Evolutionary conservation across 2,329 filamentous ascomycete genomes (phyloP), one percentile per base, ranked within the genome.

Genomic region (Botrytis fabae): DNA sequence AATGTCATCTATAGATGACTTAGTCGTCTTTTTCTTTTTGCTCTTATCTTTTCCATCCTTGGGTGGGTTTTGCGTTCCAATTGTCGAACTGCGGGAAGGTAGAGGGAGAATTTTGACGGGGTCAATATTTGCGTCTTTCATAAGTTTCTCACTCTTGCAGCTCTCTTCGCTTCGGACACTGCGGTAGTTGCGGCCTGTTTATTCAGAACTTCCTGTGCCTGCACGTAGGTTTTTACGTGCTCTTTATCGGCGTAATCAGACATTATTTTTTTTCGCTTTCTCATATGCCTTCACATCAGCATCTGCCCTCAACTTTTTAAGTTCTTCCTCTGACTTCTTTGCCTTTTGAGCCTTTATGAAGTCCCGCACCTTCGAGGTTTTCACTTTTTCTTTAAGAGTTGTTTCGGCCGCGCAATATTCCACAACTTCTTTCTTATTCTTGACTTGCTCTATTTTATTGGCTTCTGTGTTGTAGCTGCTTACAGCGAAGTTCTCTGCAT

Each of bases 321-420:
- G 4, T 1, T n/a, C 10, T 6, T 7, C 6, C 4, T 14, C 25
- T 51, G 48, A n/a, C 12, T 4, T 25, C 1, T 51, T 14, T n/a
- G 25, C 0, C 25, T 12, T 25, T 51, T 25, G 48, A 25, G 20
- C 12, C 1, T 6, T 51, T n/a, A 51, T n/a, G 25, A 51, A 51
- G 35, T 38, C 35, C 8, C 35, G 35, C 35, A 38, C 35, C 35
- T 38, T 38, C 35, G 35, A 38, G 6, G 8, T 38, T 9, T 9
- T 9, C 6, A 38, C 35, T 38, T 38, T 38, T 38, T 38, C 35
- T 38, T 38, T 9, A 9, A 38, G 35, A 38, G 48, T 51, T 6
- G 0, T 2, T 1, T 0, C 10, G 0, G 48, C 48, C 0, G 2
- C 1, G 10, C 25, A 7, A 51, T 51, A n/a, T 14, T 0, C 6